Evolutionary conservation across 768 basidiomycete species (phyloP).

Genomic region (Hirschioporus abietinus): DNA sequence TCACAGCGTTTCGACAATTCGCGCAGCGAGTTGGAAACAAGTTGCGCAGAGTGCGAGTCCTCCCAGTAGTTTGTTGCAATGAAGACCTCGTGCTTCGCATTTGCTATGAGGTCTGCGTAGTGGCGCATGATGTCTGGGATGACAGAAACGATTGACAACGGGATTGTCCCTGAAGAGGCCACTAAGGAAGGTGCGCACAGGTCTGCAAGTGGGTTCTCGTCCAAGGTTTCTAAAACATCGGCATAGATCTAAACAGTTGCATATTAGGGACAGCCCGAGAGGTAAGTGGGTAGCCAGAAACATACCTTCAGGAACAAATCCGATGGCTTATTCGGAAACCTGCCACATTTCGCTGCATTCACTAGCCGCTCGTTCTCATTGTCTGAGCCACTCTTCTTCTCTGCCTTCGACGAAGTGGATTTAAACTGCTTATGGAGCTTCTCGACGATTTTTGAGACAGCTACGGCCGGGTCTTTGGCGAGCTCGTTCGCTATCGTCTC

Average conservation of each 20-base stretch:
- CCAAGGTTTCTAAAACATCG: slow-evolving; percentile 54
- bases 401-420: slow-evolving; percentile 17
- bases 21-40: slow-evolving; percentile 45
- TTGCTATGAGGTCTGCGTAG: slow-evolving; percentile 55
- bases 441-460: slow-evolving; percentile 33
- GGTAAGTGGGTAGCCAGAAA: background rate
- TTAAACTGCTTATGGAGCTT: slow-evolving; percentile 35
- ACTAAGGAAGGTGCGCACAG: slow-evolving; percentile 60
- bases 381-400: slow-evolving; percentile 17
- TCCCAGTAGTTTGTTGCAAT: slow-evolving; percentile 65
- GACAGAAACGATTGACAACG: slow-evolving; percentile 54
- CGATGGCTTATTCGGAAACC: slow-evolving; percentile 48
- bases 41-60: slow-evolving; percentile 43
- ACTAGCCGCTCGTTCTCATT: slow-evolving; percentile 32
- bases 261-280: slow-evolving; percentile 1
- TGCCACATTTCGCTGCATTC: slow-evolving; percentile 40
- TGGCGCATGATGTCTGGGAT: slow-evolving; percentile 74
- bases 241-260: slow-evolving; percentile 44
- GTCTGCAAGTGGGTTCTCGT: slow-evolving; percentile 48
- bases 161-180: slow-evolving; percentile 57
- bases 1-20: slow-evolving; percentile 46
- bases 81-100: slow-evolving; percentile 59
- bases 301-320: slow-evolving; percentile 57
- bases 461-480: slow-evolving; percentile 28
- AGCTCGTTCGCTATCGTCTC: slow-evolving; percentile 39